These are phyloP conservation scores for Sporothrix variecibatus DNA, from an alignment of 2,329 filamentous ascomycete genomes.

Conservation along the genomic window DNA sequence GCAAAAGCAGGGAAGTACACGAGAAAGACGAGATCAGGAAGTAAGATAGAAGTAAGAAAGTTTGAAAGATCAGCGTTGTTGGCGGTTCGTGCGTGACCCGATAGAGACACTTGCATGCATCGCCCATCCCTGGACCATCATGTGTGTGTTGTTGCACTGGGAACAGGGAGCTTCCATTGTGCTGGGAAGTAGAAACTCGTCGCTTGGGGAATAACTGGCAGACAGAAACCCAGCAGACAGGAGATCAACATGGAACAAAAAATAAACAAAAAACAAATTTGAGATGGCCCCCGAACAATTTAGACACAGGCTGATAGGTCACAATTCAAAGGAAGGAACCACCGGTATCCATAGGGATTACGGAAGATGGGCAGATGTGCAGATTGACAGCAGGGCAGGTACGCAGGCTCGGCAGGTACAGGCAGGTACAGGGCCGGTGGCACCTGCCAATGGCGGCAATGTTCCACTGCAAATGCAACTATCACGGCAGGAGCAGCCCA, in stretches of 20 bases:
- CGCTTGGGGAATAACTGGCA: not conserved
- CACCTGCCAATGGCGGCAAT: not conserved
- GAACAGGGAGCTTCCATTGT: slow-evolving; percentile 3
- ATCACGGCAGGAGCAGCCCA: not conserved
- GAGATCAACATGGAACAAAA: not conserved
- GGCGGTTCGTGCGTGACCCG: slow-evolving; percentile 2
- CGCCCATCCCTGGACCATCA: not conserved
- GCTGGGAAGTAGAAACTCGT: not conserved
- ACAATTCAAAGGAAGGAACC: not conserved
- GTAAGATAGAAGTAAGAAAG: not conserved
- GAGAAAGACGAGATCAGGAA: not conserved
- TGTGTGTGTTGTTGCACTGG: not conserved
- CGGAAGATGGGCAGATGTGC: not conserved
- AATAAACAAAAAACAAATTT: not conserved
- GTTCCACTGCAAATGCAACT: not conserved
- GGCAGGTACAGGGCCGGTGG: not conserved
- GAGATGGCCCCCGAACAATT: not conserved
- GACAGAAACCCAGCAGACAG: not conserved
- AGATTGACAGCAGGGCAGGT: not conserved
- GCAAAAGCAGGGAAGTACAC: not conserved
- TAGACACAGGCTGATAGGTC: not conserved
- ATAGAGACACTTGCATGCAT: not conserved
- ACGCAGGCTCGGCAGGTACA: not conserved
- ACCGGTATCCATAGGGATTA: not conserved
- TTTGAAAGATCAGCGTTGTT: not conserved